Base-by-base conservation (phyloP, 441 rosid genomes). In the Euphorbia corollata region DNA sequence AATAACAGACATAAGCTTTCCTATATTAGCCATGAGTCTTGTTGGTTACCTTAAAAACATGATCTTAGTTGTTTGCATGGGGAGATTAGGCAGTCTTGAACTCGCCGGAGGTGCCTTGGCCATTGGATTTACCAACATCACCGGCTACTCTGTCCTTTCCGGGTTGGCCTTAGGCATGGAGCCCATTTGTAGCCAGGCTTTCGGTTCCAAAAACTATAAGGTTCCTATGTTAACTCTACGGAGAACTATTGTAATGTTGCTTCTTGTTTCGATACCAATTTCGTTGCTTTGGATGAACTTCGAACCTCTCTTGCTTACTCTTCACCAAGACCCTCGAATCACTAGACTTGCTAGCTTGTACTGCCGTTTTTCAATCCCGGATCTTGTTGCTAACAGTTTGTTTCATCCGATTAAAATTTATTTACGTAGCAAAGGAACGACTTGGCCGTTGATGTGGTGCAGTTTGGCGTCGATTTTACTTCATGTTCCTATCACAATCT, bases 401-500 rank as follows among this genome's bases (percentile, higher is more conserved):
- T 86, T 87, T 50, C 95, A 86, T 22, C 98, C 98, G 47, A 51
- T 84, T 55, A 86, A 96, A 43, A 87, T 92, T 20, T 92, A 92
- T 73, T 75, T 92, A 59, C 91, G 98, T 2, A 79, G 88, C 68
- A 86, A 82, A 80, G 98, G 95, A 2, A 83, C 83, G 0, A 85
- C 96, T 15, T 90, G 98, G 98, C 98, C 92, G 5, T 78, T 88
- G 64, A 79, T 92, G 87, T 89, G 96, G 96, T 83, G 89, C 74
- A 80, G 87, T 48, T 59, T 85, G 8, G 23, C 79, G 47, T 85
- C 96, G 13, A 69, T 79, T 36, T 11, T 81, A 71, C 73, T 86
- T 43, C 95, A 92, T 69, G 59, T 84, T 30, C 96, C 95, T 0
- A 70, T 87, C 59, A 81, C 90, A 2, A 61, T 78, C 50, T 71